Conservation (phyloP, 2,329 filamentous ascomycete species). For the Corinectria fuckeliana region DNA sequence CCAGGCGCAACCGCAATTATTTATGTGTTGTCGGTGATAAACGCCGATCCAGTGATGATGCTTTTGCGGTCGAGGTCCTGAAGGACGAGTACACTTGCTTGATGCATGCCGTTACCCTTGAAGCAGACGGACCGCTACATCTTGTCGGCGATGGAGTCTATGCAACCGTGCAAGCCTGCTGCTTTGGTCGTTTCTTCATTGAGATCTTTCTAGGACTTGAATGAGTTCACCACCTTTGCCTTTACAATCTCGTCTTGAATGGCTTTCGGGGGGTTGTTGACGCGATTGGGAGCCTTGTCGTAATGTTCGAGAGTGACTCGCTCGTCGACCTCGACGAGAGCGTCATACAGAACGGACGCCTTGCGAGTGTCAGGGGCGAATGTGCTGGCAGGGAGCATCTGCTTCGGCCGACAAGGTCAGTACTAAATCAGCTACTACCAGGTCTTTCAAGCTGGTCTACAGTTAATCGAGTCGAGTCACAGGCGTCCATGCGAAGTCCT, state of each 20-base stretch:
- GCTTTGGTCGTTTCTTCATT: conserved; percentile 57
- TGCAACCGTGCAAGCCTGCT: neutral
- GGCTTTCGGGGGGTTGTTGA: conserved; percentile 52
- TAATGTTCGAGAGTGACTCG: conserved; percentile 76
- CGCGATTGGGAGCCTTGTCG: conserved; percentile 66
- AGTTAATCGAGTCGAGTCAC: too few relatives aligned
- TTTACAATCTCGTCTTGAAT: conserved; percentile 63
- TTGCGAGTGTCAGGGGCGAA: conserved; percentile 74
- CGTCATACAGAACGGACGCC: conserved; percentile 71
- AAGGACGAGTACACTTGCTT: conserved; percentile 10
- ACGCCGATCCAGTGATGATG: conserved; percentile 38
- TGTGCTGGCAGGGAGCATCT: conserved; percentile 48
- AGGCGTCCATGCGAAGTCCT: conserved; percentile 12
- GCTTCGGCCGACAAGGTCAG: conserved; percentile 15
- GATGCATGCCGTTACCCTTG: neutral
- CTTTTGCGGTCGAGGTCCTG: conserved; percentile 1
- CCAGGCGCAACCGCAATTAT: conserved; percentile 38
- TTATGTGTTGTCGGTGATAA: conserved; percentile 41
- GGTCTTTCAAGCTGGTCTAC: neutral
- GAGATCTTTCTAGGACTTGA: conserved; percentile 66
- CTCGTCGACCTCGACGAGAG: conserved; percentile 74
- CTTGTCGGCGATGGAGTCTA: neutral
- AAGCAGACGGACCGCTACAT: conserved; percentile 26
- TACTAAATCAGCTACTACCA: neutral
- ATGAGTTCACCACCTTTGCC: conserved; percentile 73